Conservation (phyloP, 306 rosid species). For the Echinosophora koreensis region DNA sequence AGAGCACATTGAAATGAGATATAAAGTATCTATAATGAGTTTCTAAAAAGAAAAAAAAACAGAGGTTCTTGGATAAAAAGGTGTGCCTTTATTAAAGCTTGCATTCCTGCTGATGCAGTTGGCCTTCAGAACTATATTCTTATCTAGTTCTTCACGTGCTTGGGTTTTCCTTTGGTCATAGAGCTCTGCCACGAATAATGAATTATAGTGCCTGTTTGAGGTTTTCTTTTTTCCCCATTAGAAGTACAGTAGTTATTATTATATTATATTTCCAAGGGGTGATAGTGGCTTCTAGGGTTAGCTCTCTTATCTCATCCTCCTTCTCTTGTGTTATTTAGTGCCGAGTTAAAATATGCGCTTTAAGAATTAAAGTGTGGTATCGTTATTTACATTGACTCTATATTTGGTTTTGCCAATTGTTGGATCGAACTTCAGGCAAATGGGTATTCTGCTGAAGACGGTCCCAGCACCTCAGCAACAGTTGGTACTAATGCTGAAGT, state of each 20-base stretch:
- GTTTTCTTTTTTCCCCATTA: slow-evolving; percentile 3
- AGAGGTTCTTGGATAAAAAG: not conserved
- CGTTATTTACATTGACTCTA: not conserved
- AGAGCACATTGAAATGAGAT: slow-evolving; percentile 19
- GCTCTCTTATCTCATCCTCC: slow-evolving; percentile 14
- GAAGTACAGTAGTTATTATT: not conserved
- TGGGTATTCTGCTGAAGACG: slow-evolving; percentile 38
- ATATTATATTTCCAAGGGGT: not conserved
- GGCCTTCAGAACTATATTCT: not conserved
- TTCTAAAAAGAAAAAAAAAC: not conserved
- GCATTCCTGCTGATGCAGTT: slow-evolving; percentile 34
- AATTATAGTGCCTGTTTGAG: slow-evolving; percentile 19
- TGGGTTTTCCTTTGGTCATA: slow-evolving; percentile 22
- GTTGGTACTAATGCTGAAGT: slow-evolving; percentile 50
- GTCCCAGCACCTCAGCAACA: slow-evolving; percentile 63
- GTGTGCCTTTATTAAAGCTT: slow-evolving; percentile 24
- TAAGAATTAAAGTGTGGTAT: not conserved
- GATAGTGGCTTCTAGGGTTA: not conserved
- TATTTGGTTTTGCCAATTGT: slow-evolving; percentile 14
- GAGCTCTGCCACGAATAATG: slow-evolving; percentile 15
- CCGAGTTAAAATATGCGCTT: not conserved
- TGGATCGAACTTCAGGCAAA: slow-evolving; percentile 40
- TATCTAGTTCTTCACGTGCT: slow-evolving; percentile 2
- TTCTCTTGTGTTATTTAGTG: not conserved
- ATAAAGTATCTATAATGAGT: not conserved